phyloP scores from a whole-genome alignment of 345 rosid genomes.

The Streptanthus diversifolius region DNA sequence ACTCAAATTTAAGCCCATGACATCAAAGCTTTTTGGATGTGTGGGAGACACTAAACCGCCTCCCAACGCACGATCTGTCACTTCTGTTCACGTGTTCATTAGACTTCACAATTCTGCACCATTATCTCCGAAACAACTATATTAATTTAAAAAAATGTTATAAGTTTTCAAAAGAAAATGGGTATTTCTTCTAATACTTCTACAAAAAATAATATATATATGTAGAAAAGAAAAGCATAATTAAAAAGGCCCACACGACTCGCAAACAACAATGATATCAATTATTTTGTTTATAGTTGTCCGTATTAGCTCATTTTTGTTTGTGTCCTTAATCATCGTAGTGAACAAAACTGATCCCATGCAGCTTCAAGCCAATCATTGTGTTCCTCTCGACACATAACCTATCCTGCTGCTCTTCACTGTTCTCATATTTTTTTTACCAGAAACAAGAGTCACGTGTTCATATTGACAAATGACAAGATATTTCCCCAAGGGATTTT shows the following conservation, averaged over 20 bases:
- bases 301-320: conserved; percentile 10
- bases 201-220: neutral
- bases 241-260: neutral
- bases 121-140: neutral
- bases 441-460: neutral
- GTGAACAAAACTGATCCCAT: neutral
- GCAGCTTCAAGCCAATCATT: neutral
- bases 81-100: too few relatives aligned
- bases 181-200: neutral
- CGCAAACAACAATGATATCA: neutral
- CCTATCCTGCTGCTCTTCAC: neutral
- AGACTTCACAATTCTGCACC: neutral
- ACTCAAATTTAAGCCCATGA: neutral
- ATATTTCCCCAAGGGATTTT: neutral
- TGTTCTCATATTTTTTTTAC: neutral
- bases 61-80: too few relatives aligned
- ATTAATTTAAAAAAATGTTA: too few relatives aligned
- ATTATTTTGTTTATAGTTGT: neutral
- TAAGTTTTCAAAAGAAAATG: too few relatives aligned
- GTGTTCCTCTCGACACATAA: neutral
- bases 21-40: too few relatives aligned
- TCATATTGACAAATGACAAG: neutral
- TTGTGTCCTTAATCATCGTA: neutral
- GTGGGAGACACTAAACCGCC: too few relatives aligned
- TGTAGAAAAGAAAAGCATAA: too few relatives aligned